Evolutionary conservation across 768 basidiomycete species (phyloP).

Genomic region (Boletus subparvulus): DNA sequence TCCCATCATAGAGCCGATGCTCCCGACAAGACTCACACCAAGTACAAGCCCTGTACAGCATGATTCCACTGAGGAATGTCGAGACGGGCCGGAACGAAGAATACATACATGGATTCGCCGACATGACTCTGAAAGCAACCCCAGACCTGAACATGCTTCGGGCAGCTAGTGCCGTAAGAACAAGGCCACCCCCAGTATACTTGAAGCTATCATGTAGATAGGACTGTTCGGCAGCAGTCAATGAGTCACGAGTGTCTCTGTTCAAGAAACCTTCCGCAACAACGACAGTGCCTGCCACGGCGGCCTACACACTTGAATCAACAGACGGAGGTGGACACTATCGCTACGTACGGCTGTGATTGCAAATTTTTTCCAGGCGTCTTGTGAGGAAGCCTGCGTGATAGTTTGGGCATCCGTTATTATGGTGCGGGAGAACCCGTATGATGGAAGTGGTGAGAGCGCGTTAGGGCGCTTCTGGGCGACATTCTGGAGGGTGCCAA

Average conservation of each 20-base stretch:
- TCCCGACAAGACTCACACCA: slow-evolving; percentile 74
- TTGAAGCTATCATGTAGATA: slow-evolving; percentile 77
- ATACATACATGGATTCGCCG: slow-evolving; percentile 73
- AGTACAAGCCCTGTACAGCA: slow-evolving; percentile 67
- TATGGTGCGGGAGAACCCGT: slow-evolving; percentile 43
- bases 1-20: slow-evolving; percentile 85
- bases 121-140: slow-evolving; percentile 70
- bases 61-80: background rate
- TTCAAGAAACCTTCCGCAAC: slow-evolving; percentile 67
- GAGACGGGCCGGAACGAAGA: background rate
- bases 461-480: slow-evolving; percentile 29
- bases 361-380: slow-evolving; percentile 50
- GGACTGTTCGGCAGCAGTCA: slow-evolving; percentile 60
- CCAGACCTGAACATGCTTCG: slow-evolving; percentile 74
- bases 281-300: slow-evolving; percentile 70
- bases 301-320: slow-evolving; percentile 44
- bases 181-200: slow-evolving; percentile 80
- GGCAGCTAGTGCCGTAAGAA: slow-evolving; percentile 75
- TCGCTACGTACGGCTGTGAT: slow-evolving; percentile 49
- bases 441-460: slow-evolving; percentile 23
- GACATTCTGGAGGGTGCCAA: slow-evolving; percentile 21
- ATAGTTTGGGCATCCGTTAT: slow-evolving; percentile 45
- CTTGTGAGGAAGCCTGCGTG: slow-evolving; percentile 37
- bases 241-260: slow-evolving; percentile 70
- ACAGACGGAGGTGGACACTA: background rate